Evolutionary conservation across 2,329 filamentous ascomycete species (phyloP).

Genomic region (Didymella sp.): DNA sequence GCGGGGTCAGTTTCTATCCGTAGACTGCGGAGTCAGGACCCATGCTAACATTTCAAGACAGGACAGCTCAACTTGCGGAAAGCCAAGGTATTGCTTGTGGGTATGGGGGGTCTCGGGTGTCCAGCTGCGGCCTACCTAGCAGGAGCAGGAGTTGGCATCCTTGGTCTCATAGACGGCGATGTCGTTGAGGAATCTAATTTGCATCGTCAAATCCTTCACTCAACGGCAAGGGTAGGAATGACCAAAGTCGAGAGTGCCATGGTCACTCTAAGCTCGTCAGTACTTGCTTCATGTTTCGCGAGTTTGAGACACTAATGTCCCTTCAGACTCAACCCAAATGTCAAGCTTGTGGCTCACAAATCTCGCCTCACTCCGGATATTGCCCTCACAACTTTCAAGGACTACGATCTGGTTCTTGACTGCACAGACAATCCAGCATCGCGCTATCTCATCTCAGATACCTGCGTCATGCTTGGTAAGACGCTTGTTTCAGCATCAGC

Average conservation of each 20-base stretch:
- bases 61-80: constrained; percentile 77
- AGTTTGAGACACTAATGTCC: constrained; percentile 15
- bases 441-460: constrained; percentile 90
- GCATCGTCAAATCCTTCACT: constrained; percentile 88
- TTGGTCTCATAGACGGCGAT: constrained; percentile 89
- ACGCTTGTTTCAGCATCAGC: constrained; percentile 89
- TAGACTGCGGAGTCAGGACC: too few relatives aligned
- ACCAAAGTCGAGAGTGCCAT: constrained; percentile 78
- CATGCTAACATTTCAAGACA: constrained; percentile 40
- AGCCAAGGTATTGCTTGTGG: constrained; percentile 79
- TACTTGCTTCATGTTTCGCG: constrained; percentile 16
- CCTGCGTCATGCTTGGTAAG: constrained; percentile 79
- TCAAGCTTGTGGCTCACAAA: constrained; percentile 68
- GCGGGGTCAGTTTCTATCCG: constrained; percentile 60
- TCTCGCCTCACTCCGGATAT: constrained; percentile 72
- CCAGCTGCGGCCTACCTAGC: constrained; percentile 93
- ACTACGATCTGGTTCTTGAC: constrained; percentile 87
- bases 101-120: constrained; percentile 88
- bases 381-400: constrained; percentile 68
- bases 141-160: constrained; percentile 81
- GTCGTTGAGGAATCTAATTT: constrained; percentile 87
- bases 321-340: constrained; percentile 72
- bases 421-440: constrained; percentile 94
- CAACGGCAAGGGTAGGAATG: constrained; percentile 71
- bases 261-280: constrained; percentile 54